Conservation (phyloP, 257 asterid species). For the Dorcoceras hygrometricum region DNA sequence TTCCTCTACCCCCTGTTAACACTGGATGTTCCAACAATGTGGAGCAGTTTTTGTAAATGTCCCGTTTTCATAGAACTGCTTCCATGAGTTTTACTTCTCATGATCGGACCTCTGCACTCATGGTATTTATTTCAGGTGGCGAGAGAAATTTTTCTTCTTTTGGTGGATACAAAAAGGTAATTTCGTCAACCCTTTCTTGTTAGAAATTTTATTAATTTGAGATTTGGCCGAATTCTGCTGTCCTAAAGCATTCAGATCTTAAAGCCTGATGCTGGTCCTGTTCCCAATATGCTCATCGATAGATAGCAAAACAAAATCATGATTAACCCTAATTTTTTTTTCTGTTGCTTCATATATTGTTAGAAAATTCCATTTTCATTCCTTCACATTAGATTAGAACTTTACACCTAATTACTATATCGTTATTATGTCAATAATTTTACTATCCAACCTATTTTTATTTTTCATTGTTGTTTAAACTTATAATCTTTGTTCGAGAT, state of each 20-base stretch:
- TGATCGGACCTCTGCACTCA: conserved; percentile 3
- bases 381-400: neutral
- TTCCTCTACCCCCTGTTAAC: conserved; percentile 18
- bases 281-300: neutral
- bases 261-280: neutral
- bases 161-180: conserved; percentile 67
- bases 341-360: neutral
- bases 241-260: neutral
- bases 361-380: neutral
- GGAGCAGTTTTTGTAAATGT: conserved; percentile 1
- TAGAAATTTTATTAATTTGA: conserved; percentile 3
- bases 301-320: neutral
- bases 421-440: too few species aligned
- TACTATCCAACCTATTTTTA: too few species aligned
- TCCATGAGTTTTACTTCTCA: neutral
- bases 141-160: conserved; percentile 38
- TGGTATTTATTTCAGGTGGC: conserved; percentile 53
- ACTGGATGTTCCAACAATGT: neutral
- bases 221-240: neutral
- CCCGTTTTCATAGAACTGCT: conserved; percentile 2
- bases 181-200: conserved; percentile 12
- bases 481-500: too few species aligned
- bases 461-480: too few species aligned
- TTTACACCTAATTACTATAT: too few species aligned
- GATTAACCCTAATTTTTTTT: neutral